Evolutionary conservation across 2,329 filamentous ascomycete genomes (phyloP), one percentile per base, ranked within the genome.

Genomic region (Scytalidium lignicola): DNA sequence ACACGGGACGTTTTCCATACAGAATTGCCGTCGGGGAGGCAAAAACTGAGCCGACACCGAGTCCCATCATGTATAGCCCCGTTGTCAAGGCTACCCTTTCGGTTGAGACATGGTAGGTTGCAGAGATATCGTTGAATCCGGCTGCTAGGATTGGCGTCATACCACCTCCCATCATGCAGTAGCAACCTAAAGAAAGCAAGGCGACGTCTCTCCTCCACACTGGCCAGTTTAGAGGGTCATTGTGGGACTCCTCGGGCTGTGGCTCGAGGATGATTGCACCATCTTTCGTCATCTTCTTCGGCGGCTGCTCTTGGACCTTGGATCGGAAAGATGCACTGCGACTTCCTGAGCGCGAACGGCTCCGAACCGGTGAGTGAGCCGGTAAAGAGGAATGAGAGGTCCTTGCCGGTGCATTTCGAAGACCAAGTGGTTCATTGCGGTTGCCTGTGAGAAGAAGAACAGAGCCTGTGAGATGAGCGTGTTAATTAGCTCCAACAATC

Each of bases 221-320:
- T 0, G 88, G 83, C 92, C 92, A 97, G 65, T 97, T 97, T 49
- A 97, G 71, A 1, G 92, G 92, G 60, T 97, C 92, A 56, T 97
- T 96, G 46, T 78, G 74, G 0, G 88, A 90, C 46, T 96, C 90
- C 51, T 96, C 90, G 0, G 92, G 92, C 64, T 97, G 92, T 0
- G 92, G 92, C 0, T 95, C 86, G 13, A 97, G 73, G 48, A 97
- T 90, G 59, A 96, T 90, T 53, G 81, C 79, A 15, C 90, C 90
- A 64, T 96, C 86, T 29, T 77, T 70, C 2, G 90, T 96, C 56
- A 76, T 85, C 73, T 96, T 96, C 70, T 82, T 81, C 23, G 5
- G n/a, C 15, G n/a, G 10, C 72, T 72, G 15, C 66, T 59, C 41
- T 19, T 42, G 12, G 45, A 42, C 17, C 28, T 12, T 37, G 32